Conservation (phyloP, 1,139 yeast genomes). For the Chernovozyma sophiae-reginae region DNA sequence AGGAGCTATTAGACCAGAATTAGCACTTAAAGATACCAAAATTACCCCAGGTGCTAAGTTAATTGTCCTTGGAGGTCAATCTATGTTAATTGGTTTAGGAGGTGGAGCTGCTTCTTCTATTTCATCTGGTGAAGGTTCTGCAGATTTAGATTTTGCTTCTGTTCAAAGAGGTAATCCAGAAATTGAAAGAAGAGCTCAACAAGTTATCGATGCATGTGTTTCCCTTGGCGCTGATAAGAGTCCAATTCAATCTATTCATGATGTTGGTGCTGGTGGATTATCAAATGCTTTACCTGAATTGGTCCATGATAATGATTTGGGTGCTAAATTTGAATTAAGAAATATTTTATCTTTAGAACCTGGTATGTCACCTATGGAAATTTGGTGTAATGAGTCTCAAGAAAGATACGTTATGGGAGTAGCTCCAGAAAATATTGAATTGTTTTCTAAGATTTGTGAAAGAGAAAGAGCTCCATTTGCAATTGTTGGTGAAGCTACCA, state of each 20-base stretch:
- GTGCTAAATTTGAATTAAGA: slow-evolving; percentile 90
- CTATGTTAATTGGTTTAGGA: slow-evolving; percentile 98
- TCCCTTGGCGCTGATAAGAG: slow-evolving; percentile 67
- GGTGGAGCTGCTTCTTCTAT: slow-evolving; percentile 99
- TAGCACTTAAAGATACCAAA: slow-evolving; percentile 81
- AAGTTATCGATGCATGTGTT: slow-evolving; percentile 92
- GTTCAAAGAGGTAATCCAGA: slow-evolving; percentile 99
- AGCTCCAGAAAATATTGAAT: slow-evolving; percentile 68
- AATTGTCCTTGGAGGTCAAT: slow-evolving; percentile 95
- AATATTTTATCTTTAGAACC: slow-evolving; percentile 90
- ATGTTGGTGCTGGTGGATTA: slow-evolving; percentile 99
- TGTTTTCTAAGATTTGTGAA: slow-evolving; percentile 75
- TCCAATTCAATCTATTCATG: slow-evolving; percentile 95
- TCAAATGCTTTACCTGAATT: slow-evolving; percentile 97
- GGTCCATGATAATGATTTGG: slow-evolving; percentile 94
- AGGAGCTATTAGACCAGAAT: slow-evolving; percentile 92
- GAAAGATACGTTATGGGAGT: slow-evolving; percentile 96
- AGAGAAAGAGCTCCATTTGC: slow-evolving; percentile 97
- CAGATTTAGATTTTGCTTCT: slow-evolving; percentile 95
- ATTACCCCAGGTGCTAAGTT: slow-evolving; percentile 92
- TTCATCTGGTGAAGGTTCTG: slow-evolving; percentile 93
- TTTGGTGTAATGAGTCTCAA: slow-evolving; percentile 99
- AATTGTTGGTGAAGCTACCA: slow-evolving; percentile 91
- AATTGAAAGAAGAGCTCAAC: slow-evolving; percentile 98
- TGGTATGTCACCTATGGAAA: slow-evolving; percentile 99